These are phyloP conservation scores for Colletotrichum shisoi DNA, from an alignment of 2,329 filamentous ascomycete species.

Conservation along the genomic window DNA sequence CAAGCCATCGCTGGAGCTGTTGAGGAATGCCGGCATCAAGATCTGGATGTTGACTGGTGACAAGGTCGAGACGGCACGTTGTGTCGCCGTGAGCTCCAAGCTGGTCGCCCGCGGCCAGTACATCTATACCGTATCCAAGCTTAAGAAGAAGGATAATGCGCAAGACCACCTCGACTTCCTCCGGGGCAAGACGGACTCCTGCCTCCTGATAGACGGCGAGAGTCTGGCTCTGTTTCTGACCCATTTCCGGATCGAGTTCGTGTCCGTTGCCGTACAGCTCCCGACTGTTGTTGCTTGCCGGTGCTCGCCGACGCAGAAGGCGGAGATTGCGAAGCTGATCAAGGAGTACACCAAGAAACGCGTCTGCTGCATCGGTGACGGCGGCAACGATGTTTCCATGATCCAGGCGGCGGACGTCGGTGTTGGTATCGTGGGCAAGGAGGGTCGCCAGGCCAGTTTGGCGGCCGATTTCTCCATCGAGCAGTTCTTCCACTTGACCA, in stretches of 20 bases:
- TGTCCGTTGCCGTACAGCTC: constrained; percentile 83
- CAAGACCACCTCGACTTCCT: constrained; percentile 90
- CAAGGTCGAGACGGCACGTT: constrained; percentile 96
- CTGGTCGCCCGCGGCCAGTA: constrained; percentile 92
- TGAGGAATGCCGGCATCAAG: constrained; percentile 97
- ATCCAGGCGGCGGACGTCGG: constrained; percentile 98
- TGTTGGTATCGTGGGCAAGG: constrained; percentile 97
- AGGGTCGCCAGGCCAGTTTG: constrained; percentile 91
- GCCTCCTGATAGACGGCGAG: constrained; percentile 93
- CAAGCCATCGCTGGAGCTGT: constrained; percentile 90
- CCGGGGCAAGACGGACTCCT: constrained; percentile 83
- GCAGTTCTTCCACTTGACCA: constrained; percentile 93
- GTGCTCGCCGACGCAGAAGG: constrained; percentile 96
- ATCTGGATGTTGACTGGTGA: constrained; percentile 99
- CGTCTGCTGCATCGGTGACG: constrained; percentile 96
- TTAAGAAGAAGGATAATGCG: constrained; percentile 83
- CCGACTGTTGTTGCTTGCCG: constrained; percentile 95
- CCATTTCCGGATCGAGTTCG: constrained; percentile 84
- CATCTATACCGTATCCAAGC: constrained; percentile 89
- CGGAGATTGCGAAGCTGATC: constrained; percentile 90
- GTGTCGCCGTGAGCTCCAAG: constrained; percentile 93
- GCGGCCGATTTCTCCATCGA: constrained; percentile 97
- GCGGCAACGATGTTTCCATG: constrained; percentile 98
- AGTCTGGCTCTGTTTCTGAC: constrained; percentile 83
- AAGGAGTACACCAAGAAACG: constrained; percentile 91